Percentiles rank a stretch among this genome's conserved stretches.
Conservation (phyloP, 2,329 filamentous ascomycete species). For the Colletotrichum abscissum region DNA sequence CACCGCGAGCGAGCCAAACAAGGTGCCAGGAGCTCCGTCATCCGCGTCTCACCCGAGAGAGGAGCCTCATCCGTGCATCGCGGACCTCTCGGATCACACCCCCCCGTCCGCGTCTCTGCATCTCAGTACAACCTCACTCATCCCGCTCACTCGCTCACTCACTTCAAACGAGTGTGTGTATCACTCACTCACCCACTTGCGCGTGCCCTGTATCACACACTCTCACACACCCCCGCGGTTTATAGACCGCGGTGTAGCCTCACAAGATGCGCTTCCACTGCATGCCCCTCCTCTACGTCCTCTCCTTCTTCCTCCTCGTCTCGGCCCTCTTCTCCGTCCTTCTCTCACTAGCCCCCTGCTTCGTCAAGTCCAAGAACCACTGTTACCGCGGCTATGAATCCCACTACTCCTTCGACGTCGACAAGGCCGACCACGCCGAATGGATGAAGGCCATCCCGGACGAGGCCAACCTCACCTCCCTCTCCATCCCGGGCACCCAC, state of each 20-base stretch:
- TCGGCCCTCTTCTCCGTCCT: slow-evolving; percentile 40
- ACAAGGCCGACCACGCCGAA: slow-evolving; percentile 43
- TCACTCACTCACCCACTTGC: neutral
- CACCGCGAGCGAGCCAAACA: neutral
- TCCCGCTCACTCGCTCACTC: neutral
- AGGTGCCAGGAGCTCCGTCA: slow-evolving; percentile 1
- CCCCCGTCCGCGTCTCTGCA: neutral
- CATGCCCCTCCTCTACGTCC: slow-evolving; percentile 35
- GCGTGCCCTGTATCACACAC: neutral
- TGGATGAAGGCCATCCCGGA: slow-evolving; percentile 60
- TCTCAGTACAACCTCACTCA: neutral
- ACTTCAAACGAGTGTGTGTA: neutral
- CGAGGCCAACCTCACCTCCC: slow-evolving; percentile 50
- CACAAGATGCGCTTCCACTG: slow-evolving; percentile 31
- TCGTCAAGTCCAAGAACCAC: slow-evolving; percentile 36
- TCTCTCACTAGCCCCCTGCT: slow-evolving; percentile 40
- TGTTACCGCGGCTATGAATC: slow-evolving; percentile 49
- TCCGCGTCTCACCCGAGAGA: slow-evolving; percentile 16
- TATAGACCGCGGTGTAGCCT: neutral
- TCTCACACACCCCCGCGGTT: neutral
- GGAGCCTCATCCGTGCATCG: slow-evolving; percentile 19
- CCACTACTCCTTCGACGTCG: slow-evolving; percentile 56
- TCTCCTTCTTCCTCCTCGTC: slow-evolving; percentile 36
- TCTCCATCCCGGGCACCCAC: slow-evolving; percentile 64
- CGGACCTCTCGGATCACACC: slow-evolving; percentile 8